Percentiles rank a stretch among this genome's conserved stretches.
Conservation (phyloP, 108 stramenopile genomes). For the Mediolabrus comicus region DNA sequence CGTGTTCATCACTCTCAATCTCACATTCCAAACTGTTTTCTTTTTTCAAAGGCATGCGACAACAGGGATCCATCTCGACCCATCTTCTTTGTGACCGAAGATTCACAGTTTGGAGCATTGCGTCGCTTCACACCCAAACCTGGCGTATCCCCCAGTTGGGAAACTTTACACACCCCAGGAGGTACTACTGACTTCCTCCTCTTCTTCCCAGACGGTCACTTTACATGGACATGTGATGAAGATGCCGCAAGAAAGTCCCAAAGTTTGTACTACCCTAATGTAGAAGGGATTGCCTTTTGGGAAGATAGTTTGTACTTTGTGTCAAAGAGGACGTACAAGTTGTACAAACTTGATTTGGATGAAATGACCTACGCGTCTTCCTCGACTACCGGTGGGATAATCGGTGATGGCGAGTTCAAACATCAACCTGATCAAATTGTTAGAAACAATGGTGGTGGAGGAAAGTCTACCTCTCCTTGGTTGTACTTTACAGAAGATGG, state of each 20-base stretch:
- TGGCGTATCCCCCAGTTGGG: constrained; percentile 32
- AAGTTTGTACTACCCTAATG: constrained; percentile 28
- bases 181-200: constrained; percentile 33
- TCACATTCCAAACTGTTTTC: neutral
- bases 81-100: constrained; percentile 46
- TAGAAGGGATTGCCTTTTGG: constrained; percentile 45
- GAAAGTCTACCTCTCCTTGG: constrained; percentile 17
- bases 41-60: constrained; percentile 22
- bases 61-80: constrained; percentile 37
- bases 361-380: constrained; percentile 14
- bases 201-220: constrained; percentile 18
- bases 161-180: constrained; percentile 17
- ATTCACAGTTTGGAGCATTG: constrained; percentile 16
- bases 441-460: constrained; percentile 15
- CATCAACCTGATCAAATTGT: constrained; percentile 55
- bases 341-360: constrained; percentile 47
- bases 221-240: constrained; percentile 33
- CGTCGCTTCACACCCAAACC: constrained; percentile 38
- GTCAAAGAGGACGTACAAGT: constrained; percentile 28
- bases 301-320: constrained; percentile 49
- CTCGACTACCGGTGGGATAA: constrained; percentile 3
- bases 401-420: constrained; percentile 39
- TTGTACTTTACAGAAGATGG: constrained; percentile 74
- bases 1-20: neutral
- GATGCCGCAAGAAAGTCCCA: constrained; percentile 32